Conservation (phyloP, 192 early-diverging fungal species). For the Thamnidium elegans region DNA sequence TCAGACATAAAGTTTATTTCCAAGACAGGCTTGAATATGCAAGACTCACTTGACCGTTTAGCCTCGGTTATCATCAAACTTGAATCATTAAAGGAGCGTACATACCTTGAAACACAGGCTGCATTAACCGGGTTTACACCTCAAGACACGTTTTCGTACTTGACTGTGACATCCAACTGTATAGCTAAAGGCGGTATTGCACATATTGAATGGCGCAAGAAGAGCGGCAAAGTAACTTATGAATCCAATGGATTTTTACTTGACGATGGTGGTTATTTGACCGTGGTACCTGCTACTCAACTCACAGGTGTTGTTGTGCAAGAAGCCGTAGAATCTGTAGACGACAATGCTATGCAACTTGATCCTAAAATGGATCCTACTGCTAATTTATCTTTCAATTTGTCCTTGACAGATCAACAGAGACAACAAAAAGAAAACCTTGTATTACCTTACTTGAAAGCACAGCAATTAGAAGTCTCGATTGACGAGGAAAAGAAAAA, state of each 20-base stretch:
- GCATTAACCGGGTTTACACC: slow-evolving; percentile 27
- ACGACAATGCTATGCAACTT: not conserved
- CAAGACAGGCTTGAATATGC: not conserved
- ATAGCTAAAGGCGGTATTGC: slow-evolving; percentile 29
- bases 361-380: slow-evolving; percentile 53
- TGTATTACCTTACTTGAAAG: slow-evolving; percentile 79
- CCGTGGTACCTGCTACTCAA: slow-evolving; percentile 12
- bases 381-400: slow-evolving; percentile 82
- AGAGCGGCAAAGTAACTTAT: slow-evolving; percentile 44
- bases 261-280: not conserved
- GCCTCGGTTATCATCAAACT: slow-evolving; percentile 21
- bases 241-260: slow-evolving; percentile 29
- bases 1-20: slow-evolving; percentile 22
- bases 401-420: slow-evolving; percentile 82
- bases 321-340: slow-evolving; percentile 8
- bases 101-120: slow-evolving; percentile 12
- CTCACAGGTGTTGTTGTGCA: not conserved
- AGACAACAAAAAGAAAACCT: slow-evolving; percentile 66
- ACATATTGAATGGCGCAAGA: slow-evolving; percentile 43
- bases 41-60: slow-evolving; percentile 20
- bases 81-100: slow-evolving; percentile 15
- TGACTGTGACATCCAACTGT: slow-evolving; percentile 19
- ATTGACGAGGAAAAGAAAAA: not conserved
- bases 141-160: slow-evolving; percentile 37
- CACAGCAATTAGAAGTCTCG: slow-evolving; percentile 41